These are phyloP conservation scores for Azolla pinnata DNA, from an alignment of 75 land plant genomes.

Conservation along the genomic window DNA sequence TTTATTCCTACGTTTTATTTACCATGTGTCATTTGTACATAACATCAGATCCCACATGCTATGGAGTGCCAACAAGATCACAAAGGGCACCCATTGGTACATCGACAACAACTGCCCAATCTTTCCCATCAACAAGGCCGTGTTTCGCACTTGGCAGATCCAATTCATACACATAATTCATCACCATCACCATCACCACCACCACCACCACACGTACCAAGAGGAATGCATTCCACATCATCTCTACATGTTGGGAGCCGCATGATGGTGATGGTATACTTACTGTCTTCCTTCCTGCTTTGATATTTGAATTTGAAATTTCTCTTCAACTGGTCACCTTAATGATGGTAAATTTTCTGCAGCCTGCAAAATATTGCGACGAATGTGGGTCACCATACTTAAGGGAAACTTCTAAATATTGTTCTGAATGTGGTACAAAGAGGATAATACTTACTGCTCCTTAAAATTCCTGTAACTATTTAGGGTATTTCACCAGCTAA, in stretches of 20 bases:
- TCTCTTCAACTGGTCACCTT: not conserved
- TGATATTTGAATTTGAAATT: not conserved
- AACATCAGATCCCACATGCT: slow-evolving; percentile 39
- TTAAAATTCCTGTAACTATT: too few relatives aligned
- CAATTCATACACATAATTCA: slow-evolving; percentile 42
- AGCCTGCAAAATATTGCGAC: slow-evolving; percentile 90
- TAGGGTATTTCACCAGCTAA: too few relatives aligned
- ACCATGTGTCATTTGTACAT: too few relatives aligned
- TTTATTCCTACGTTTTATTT: too few relatives aligned
- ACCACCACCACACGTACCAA: slow-evolving; percentile 48
- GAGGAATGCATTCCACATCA: slow-evolving; percentile 37
- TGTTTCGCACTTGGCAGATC: slow-evolving; percentile 46
- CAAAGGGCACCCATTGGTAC: slow-evolving; percentile 34
- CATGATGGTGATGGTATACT: slow-evolving; percentile 46
- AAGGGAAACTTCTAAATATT: slow-evolving; percentile 90
- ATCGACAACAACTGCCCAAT: slow-evolving; percentile 35
- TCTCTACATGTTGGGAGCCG: slow-evolving; percentile 44
- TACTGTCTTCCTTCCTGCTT: slow-evolving; percentile 8
- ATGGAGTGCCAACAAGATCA: slow-evolving; percentile 21
- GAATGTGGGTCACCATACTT: slow-evolving; percentile 88
- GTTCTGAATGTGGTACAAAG: slow-evolving; percentile 93
- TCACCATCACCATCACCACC: too few relatives aligned
- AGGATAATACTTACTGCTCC: slow-evolving; percentile 25
- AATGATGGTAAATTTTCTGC: slow-evolving; percentile 14
- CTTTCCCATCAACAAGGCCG: slow-evolving; percentile 49